These are phyloP conservation scores for Tritrichomonas musculus DNA, from an alignment of 208 protist genomes.

Conservation along the genomic window DNA sequence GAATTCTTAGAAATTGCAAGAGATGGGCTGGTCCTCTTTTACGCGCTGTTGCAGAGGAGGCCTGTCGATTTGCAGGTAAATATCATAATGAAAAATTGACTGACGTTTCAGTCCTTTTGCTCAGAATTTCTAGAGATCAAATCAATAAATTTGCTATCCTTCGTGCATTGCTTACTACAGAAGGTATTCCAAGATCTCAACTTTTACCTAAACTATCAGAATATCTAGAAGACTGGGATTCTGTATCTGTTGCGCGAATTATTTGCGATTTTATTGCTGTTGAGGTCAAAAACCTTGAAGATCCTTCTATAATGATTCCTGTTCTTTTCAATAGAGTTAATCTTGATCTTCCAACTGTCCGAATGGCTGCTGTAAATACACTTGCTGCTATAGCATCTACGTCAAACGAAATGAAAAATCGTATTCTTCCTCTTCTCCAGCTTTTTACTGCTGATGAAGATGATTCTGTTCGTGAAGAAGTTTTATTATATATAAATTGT, in stretches of 20 bases:
- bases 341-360: background rate
- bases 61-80: background rate
- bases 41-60: background rate
- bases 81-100: background rate
- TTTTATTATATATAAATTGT: background rate
- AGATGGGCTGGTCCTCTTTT: background rate
- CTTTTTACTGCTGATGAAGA: background rate
- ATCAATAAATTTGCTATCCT: background rate
- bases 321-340: background rate
- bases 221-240: conserved; percentile 1
- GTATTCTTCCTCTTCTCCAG: background rate
- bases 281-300: background rate
- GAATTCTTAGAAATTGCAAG: background rate
- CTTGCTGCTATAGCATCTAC: background rate
- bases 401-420: background rate
- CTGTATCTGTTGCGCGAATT: background rate
- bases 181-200: background rate
- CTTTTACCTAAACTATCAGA: background rate
- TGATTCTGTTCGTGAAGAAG: background rate
- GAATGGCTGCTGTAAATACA: conserved; percentile 14
- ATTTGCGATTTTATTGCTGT: background rate
- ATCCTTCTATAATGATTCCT: background rate
- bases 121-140: background rate
- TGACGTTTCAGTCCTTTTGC: background rate
- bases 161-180: background rate